Conservation (phyloP, 2,329 filamentous ascomycete genomes). For the Nannizziopsis arthrosporioides region DNA sequence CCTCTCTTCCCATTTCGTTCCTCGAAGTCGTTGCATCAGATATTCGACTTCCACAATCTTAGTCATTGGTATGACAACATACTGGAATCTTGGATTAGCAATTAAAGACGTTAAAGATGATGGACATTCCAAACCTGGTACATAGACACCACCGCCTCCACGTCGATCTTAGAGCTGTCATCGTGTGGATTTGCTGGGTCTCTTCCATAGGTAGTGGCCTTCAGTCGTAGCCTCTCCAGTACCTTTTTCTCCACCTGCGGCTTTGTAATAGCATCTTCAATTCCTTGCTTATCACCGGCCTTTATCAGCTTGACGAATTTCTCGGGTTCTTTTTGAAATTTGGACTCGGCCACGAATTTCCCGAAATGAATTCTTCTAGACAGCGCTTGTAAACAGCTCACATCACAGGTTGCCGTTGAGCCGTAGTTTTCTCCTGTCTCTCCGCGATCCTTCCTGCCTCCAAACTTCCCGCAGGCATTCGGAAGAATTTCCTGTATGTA, state of each 20-base stretch:
- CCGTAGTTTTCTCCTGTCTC: constrained; percentile 93
- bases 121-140: constrained; percentile 46
- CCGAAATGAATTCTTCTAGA: constrained; percentile 91
- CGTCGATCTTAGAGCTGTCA: constrained; percentile 63
- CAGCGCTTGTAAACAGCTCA: constrained; percentile 76
- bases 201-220: constrained; percentile 86
- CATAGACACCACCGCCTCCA: constrained; percentile 80
- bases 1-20: constrained; percentile 37
- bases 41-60: constrained; percentile 98
- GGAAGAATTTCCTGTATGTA: constrained; percentile 80
- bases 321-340: constrained; percentile 75
- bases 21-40: constrained; percentile 75
- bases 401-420: constrained; percentile 80
- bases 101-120: not conserved
- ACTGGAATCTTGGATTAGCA: constrained; percentile 25
- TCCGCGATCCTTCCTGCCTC: constrained; percentile 62
- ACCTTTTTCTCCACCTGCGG: constrained; percentile 81
- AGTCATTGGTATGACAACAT: constrained; percentile 89
- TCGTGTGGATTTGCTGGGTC: constrained; percentile 57
- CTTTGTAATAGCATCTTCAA: constrained; percentile 85
- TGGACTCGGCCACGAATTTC: constrained; percentile 94
- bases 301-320: constrained; percentile 73
- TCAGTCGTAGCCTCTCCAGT: constrained; percentile 70
- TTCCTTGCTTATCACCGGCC: constrained; percentile 64
- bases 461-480: constrained; percentile 62